Evolutionary conservation across 805 yeast genomes (phyloP).

Genomic region (Candida loeiensis): DNA sequence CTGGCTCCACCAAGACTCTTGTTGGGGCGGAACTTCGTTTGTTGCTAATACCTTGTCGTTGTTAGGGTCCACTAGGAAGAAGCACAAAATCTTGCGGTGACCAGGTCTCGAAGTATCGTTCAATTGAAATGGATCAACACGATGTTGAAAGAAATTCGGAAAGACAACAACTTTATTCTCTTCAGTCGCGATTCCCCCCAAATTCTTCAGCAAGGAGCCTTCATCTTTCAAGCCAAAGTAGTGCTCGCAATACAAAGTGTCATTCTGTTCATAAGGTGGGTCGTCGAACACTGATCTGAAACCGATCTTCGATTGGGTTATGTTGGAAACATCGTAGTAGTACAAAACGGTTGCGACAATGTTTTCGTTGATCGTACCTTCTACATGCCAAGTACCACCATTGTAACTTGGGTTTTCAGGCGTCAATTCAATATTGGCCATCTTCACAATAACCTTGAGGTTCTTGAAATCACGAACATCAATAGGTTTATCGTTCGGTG

Average conservation of each 20-base stretch:
- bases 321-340: constrained; percentile 40
- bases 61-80: constrained; percentile 37
- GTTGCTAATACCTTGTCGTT: constrained; percentile 26
- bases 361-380: constrained; percentile 40
- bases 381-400: constrained; percentile 45
- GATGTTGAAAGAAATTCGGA: constrained; percentile 39
- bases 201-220: constrained; percentile 18
- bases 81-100: constrained; percentile 37
- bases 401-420: constrained; percentile 37
- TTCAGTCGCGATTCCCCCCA: constrained; percentile 25
- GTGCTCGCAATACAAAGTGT: constrained; percentile 19
- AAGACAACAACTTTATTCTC: constrained; percentile 32
- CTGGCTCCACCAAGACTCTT: constrained; percentile 28
- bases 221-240: constrained; percentile 31
- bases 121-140: constrained; percentile 37
- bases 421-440: constrained; percentile 39
- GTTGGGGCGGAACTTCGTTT: constrained; percentile 37
- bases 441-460: constrained; percentile 36
- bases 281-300: constrained; percentile 29
- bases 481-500: constrained; percentile 11
- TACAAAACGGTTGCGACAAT: constrained; percentile 40
- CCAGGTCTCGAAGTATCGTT: constrained; percentile 34
- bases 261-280: constrained; percentile 35
- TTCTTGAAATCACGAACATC: constrained; percentile 16
- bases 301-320: constrained; percentile 29